Base-by-base conservation (phyloP, 2,329 filamentous ascomycete genomes). In the Fusarium nematophilum region DNA sequence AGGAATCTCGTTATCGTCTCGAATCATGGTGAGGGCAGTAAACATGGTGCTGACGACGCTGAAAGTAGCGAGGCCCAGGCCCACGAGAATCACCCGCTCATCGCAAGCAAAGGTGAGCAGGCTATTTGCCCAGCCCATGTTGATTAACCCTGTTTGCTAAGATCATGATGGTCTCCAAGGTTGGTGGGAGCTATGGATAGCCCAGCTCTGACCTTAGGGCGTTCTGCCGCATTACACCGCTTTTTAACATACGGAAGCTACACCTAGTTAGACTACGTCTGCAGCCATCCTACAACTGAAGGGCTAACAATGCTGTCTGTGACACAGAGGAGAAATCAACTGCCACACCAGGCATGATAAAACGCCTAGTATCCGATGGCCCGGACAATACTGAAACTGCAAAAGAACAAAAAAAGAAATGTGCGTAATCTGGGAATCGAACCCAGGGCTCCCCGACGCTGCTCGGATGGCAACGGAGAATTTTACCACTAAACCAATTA, bases 1-100 rank as follows among this genome's bases (percentile, higher is more conserved):
- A 56, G 86, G 86, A 68, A 95, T 85, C 73, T 88, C 83, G 61
- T 89, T 89, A 47, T 88, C 81, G 65, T 86, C 80, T 62, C 87
- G 83, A 64, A 89, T 85, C 49, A 83, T 76, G 53, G 79, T 78
- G 37, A 93, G 84, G 49, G 85, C 79, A 30, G 80, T 73, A 59
- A 82, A 81, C 73, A 91, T 85, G 46, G 81, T 78, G 55, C 81
- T 78, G 51, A 88, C 72, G 57, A 89, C 77, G 64, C 83, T 74
- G 66, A 87, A 83, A 33, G 87, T 81, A 59, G 87, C 83, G 47
- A 90, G 69, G 37, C 81, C 81, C 48, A 87, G 78, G 39, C 79
- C 79, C 33, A 81, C 75, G 46, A 86, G 76, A 52, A 88, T 75
- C 37, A 85, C 67, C 61, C 82, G 78, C 68, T 86, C 83, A 72